Evolutionary conservation across 169 alveolate genomes (phyloP).

Genomic region (Plasmodium ovale): DNA sequence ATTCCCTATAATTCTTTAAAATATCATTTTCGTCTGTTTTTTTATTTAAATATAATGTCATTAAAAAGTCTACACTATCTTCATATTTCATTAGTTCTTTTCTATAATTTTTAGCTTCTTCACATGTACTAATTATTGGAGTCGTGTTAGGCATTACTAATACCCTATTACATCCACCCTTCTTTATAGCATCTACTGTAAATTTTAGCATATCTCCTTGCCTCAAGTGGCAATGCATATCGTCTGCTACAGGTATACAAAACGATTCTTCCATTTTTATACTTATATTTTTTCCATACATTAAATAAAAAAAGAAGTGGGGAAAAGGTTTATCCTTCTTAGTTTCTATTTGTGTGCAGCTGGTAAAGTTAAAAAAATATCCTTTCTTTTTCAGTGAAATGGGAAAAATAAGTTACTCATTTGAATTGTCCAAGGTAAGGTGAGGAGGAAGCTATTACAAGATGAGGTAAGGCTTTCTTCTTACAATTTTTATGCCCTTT

Average conservation of each 20-base stretch:
- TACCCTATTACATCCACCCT: slow-evolving; percentile 82
- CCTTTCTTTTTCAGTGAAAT: no score
- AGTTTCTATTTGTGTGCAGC: no score
- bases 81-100: slow-evolving; percentile 55
- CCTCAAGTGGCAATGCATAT: slow-evolving; percentile 86
- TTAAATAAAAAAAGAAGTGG: background rate
- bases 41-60: slow-evolving; percentile 84
- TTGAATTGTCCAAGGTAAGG: no score
- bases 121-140: slow-evolving; percentile 82
- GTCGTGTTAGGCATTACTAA: slow-evolving; percentile 86
- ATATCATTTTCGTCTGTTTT: slow-evolving; percentile 79
- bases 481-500: no score
- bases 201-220: slow-evolving; percentile 79
- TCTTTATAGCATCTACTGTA: slow-evolving; percentile 31
- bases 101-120: slow-evolving; percentile 82
- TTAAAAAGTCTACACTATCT: slow-evolving; percentile 78
- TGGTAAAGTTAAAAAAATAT: background rate
- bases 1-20: slow-evolving; percentile 61
- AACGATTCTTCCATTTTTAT: slow-evolving; percentile 6
- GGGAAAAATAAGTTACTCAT: no score
- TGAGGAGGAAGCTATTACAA: no score
- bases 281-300: background rate
- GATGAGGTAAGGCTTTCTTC: no score
- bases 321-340: background rate
- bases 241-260: slow-evolving; percentile 77